These are phyloP conservation scores for Colletotrichum sp. DNA, from an alignment of 2,329 filamentous ascomycete species.

Conservation along the genomic window DNA sequence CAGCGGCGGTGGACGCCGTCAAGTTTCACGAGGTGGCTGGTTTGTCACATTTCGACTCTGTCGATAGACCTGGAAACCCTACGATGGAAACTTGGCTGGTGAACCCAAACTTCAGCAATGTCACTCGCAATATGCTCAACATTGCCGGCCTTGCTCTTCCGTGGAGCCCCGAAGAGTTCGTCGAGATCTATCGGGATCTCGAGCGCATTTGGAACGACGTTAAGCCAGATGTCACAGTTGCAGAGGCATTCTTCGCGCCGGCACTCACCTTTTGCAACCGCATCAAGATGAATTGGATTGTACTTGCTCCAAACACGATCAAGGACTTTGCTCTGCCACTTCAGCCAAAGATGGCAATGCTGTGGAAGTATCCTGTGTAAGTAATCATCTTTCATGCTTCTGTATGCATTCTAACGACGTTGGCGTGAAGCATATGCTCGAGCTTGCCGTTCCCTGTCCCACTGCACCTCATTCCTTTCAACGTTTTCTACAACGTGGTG, in stretches of 20 bases:
- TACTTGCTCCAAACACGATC: constrained; percentile 50
- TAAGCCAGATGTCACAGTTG: constrained; percentile 42
- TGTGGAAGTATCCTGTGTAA: constrained; percentile 20
- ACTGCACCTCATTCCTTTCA: not conserved
- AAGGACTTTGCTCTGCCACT: constrained; percentile 41
- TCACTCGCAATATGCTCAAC: not conserved
- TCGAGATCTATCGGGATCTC: constrained; percentile 41
- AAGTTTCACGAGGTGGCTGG: not conserved
- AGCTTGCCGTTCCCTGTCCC: constrained; percentile 18
- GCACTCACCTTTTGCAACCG: constrained; percentile 46
- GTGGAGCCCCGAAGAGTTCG: constrained; percentile 35
- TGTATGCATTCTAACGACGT: not conserved
- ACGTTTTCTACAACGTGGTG: not conserved
- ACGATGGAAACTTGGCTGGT: not conserved
- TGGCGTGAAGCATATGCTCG: constrained; percentile 6
- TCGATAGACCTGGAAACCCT: not conserved
- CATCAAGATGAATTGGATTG: constrained; percentile 33
- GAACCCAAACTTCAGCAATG: not conserved
- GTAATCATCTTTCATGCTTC: not conserved
- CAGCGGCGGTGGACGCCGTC: constrained; percentile 30
- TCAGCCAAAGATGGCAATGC: constrained; percentile 38
- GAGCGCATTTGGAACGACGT: constrained; percentile 40
- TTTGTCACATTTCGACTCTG: not conserved
- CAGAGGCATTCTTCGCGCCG: constrained; percentile 48
- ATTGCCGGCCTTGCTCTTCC: not conserved